These are phyloP conservation scores for Stachybotrys chartarum DNA, from an alignment of 2,329 filamentous ascomycete genomes.

Conservation along the genomic window DNA sequence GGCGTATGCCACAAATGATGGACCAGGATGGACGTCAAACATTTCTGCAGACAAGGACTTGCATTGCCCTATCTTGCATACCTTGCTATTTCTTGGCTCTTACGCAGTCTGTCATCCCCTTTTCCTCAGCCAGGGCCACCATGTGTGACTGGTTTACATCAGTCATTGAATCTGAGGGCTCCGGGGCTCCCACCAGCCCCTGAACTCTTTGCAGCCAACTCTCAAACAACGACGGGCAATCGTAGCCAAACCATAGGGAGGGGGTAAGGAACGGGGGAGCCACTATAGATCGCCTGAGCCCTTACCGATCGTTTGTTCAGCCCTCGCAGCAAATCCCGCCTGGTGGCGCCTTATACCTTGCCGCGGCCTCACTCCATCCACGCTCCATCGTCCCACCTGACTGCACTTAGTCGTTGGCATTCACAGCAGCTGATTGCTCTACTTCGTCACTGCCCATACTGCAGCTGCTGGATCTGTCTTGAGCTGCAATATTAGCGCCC, in stretches of 20 bases:
- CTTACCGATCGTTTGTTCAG: not conserved
- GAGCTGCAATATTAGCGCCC: too few species aligned
- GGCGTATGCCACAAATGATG: not conserved
- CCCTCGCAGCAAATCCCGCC: not conserved
- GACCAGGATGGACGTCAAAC: not conserved
- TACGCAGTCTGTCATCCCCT: not conserved
- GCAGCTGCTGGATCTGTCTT: too few species aligned
- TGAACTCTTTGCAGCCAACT: not conserved
- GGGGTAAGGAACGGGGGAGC: not conserved
- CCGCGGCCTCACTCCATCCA: not conserved
- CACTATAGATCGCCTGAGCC: not conserved
- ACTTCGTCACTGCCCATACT: not conserved
- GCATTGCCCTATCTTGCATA: not conserved
- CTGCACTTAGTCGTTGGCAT: not conserved
- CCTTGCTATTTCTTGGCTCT: not conserved
- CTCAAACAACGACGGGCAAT: not conserved
- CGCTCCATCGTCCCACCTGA: not conserved
- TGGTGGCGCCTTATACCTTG: not conserved
- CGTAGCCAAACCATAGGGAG: not conserved
- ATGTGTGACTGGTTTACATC: not conserved
- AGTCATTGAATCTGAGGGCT: not conserved
- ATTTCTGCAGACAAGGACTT: not conserved
- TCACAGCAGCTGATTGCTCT: not conserved
- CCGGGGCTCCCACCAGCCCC: not conserved
- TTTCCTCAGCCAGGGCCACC: not conserved